Evolutionary conservation across 1,139 yeast genomes (phyloP).

Genomic region (Hyphopichia khmerensis): DNA sequence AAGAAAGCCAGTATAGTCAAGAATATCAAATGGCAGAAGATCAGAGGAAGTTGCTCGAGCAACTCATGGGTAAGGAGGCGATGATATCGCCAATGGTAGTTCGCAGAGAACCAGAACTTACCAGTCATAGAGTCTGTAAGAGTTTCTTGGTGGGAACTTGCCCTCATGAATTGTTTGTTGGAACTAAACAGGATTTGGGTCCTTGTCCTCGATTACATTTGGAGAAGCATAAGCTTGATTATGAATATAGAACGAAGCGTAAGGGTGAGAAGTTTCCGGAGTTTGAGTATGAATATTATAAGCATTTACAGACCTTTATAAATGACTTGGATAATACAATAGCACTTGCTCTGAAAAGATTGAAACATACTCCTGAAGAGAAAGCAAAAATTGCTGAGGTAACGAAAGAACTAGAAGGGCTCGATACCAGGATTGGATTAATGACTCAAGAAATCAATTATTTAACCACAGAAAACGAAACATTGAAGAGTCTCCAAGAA

Average conservation of each 20-base stretch:
- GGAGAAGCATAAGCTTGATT: slow-evolving; percentile 74
- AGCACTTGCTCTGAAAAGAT: slow-evolving; percentile 59
- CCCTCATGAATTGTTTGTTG: slow-evolving; percentile 79
- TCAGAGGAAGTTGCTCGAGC: slow-evolving; percentile 75
- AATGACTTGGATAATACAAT: slow-evolving; percentile 70
- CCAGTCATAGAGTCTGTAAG: slow-evolving; percentile 73
- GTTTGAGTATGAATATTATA: slow-evolving; percentile 67
- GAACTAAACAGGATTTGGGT: slow-evolving; percentile 84
- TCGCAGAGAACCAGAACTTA: slow-evolving; percentile 50
- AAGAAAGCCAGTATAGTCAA: no score
- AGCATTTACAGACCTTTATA: slow-evolving; percentile 53
- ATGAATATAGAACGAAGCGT: slow-evolving; percentile 55
- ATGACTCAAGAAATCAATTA: slow-evolving; percentile 68
- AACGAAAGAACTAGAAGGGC: slow-evolving; percentile 62
- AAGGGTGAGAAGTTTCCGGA: slow-evolving; percentile 61
- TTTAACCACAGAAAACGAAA: slow-evolving; percentile 50
- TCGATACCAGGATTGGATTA: slow-evolving; percentile 67
- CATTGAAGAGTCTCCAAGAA: slow-evolving; percentile 51
- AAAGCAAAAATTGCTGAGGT: slow-evolving; percentile 60
- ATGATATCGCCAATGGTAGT: slow-evolving; percentile 35
- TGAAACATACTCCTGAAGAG: slow-evolving; percentile 81
- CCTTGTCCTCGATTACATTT: slow-evolving; percentile 75
- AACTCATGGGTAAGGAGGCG: slow-evolving; percentile 75
- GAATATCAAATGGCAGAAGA: slow-evolving; percentile 54
- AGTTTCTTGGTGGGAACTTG: slow-evolving; percentile 84